Base-by-base conservation (phyloP, 2,329 filamentous ascomycete species). In the Diaporthe velutina region DNA sequence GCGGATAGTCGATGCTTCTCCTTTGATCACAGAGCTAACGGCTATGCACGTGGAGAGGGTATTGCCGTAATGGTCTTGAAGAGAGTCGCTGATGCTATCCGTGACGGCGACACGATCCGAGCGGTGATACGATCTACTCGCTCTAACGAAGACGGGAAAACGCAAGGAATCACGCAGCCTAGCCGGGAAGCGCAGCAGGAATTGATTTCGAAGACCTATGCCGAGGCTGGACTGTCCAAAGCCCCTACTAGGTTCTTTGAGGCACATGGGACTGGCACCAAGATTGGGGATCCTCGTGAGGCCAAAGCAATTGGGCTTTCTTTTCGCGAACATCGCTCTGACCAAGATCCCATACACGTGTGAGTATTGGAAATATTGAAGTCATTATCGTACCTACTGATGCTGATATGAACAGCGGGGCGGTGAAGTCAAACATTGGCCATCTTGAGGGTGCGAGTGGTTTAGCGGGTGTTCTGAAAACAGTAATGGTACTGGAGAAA, bases 11-110 rank as follows among this genome's bases (percentile, higher is more conserved):
- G 35, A 1, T 70, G 48, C 33, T 45, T n/a, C 19, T 55, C 48
- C n/a, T 70, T 70, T 35, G 67, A 70, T 22, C 22, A 55, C 8
- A 1, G 52, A 9, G 67, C 86, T 0, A 58, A 70, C 17, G 67
- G 67, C 8, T 70, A 70, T n/a, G 35, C 67, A 5, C 33, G 67
- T 7, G 67, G 67, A 4, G 67, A 58, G 75, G 89, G 88, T 2
- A 77, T 86, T 19, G 86, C 82, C 0, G 82, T 84, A 2, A 50
- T 91, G 0, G 74, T 90, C 0, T 73, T 91, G 1, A 90, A 90
- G 79, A 82, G 77, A 2, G 78, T 84, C 6, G 82, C 83, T 10
- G 81, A 82, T 42, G 90, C 89, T 0, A 71, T 90, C 13, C 79
- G 79, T 5, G 88, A 88, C 64, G 85, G 86, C 0, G 81, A 70